Conservation (phyloP, 2,329 filamentous ascomycete genomes). For the Colletotrichum sp. region DNA sequence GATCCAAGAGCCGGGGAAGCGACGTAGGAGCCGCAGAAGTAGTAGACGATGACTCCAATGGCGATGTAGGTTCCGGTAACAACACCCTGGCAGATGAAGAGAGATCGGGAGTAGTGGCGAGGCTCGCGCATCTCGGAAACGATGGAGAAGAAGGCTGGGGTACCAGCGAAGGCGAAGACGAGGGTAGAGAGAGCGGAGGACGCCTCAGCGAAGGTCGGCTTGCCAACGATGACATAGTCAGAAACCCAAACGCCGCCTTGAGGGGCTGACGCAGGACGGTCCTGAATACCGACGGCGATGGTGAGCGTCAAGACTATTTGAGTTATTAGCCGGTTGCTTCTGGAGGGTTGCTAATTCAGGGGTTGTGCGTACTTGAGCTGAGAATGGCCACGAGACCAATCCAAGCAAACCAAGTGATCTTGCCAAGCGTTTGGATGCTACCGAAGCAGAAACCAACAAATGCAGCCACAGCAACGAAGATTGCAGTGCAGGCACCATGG, state of each 20-base stretch:
- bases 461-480: conserved; percentile 41
- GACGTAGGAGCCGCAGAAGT: conserved; percentile 49
- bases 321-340: neutral
- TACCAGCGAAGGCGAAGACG: conserved; percentile 43
- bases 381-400: conserved; percentile 32
- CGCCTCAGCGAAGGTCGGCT: conserved; percentile 58
- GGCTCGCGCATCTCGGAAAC: conserved; percentile 39
- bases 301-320: conserved; percentile 28
- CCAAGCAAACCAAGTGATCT: conserved; percentile 38
- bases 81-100: conserved; percentile 29
- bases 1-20: conserved; percentile 52
- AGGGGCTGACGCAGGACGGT: conserved; percentile 29
- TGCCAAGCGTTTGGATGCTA: conserved; percentile 35
- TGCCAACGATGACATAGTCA: conserved; percentile 56
- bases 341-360: neutral
- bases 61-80: conserved; percentile 36
- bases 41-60: conserved; percentile 46
- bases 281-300: conserved; percentile 33
- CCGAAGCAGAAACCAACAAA: conserved; percentile 32
- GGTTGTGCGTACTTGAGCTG: conserved; percentile 25
- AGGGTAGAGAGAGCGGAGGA: conserved; percentile 38
- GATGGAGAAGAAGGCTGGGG: conserved; percentile 38
- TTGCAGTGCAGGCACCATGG: conserved; percentile 43
- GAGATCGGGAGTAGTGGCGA: conserved; percentile 29
- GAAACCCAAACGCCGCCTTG: conserved; percentile 25